Evolutionary conservation across 176 grass and related monocot species (phyloP).

Genomic region (Avena insularis): DNA sequence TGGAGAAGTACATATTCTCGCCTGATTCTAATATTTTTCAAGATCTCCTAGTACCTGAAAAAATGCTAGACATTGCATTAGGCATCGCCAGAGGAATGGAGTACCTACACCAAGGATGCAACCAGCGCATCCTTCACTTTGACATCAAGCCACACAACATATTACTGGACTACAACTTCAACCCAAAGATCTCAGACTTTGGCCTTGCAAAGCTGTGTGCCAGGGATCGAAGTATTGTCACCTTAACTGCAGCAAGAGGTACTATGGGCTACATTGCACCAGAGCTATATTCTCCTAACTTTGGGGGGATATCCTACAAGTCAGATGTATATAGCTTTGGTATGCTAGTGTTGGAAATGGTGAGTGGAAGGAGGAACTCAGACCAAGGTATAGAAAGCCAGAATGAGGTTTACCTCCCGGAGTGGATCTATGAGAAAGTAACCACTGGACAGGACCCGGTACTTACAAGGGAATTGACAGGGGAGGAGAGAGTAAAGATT

Average conservation of each 20-base stretch:
- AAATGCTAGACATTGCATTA: slow-evolving; percentile 22
- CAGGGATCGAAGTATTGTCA: neutral
- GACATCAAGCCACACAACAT: slow-evolving; percentile 71
- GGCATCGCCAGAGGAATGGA: neutral
- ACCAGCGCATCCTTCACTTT: slow-evolving; percentile 41
- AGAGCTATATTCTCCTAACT: neutral
- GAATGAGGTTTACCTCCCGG: slow-evolving; percentile 33
- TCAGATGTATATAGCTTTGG: slow-evolving; percentile 11
- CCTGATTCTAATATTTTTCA: neutral
- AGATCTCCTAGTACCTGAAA: neutral
- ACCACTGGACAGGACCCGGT: neutral
- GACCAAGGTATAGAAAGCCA: neutral
- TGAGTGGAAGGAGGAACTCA: slow-evolving; percentile 8
- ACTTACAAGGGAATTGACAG: neutral
- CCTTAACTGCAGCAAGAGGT: slow-evolving; percentile 1
- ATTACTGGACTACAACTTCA: slow-evolving; percentile 45
- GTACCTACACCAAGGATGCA: neutral
- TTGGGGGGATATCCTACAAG: neutral
- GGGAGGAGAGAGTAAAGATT: neutral
- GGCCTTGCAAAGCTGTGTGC: neutral
- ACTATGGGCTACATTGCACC: neutral
- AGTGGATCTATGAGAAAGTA: slow-evolving; percentile 41
- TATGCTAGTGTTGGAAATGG: slow-evolving; percentile 7
- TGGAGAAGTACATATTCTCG: slow-evolving; percentile 55
- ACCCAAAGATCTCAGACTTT: neutral